These are phyloP conservation scores for Boletus huronensis DNA, from an alignment of 768 basidiomycete genomes.

Conservation along the genomic window DNA sequence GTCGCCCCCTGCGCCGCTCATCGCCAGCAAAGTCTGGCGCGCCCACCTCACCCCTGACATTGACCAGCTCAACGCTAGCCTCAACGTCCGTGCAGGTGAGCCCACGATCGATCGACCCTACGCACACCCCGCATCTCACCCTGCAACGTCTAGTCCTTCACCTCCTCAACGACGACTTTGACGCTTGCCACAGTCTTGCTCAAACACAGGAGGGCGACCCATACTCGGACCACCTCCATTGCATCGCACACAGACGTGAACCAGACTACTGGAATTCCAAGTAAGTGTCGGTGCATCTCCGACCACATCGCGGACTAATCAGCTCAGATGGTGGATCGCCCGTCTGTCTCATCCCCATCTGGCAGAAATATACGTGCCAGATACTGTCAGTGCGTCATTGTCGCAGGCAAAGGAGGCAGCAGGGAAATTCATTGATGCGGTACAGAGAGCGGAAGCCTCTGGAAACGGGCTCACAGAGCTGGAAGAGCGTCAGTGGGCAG, in stretches of 20 bases:
- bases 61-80: constrained; percentile 13
- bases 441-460: constrained; percentile 11
- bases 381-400: not conserved
- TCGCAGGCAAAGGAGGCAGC: constrained; percentile 7
- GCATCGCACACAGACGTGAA: constrained; percentile 23
- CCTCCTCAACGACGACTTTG: constrained; percentile 22
- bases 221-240: constrained; percentile 22
- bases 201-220: constrained; percentile 20
- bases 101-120: not conserved
- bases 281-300: not conserved
- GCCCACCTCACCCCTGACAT: constrained; percentile 15
- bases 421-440: constrained; percentile 10
- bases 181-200: constrained; percentile 17
- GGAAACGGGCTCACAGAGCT: constrained; percentile 11
- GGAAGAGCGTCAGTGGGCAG: constrained; percentile 19
- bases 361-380: constrained; percentile 14
- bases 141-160: constrained; percentile 8
- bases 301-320: not conserved
- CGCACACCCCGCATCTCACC: not conserved
- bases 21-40: constrained; percentile 14
- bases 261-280: constrained; percentile 20
- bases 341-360: constrained; percentile 18
- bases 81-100: constrained; percentile 16
- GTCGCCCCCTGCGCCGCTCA: constrained; percentile 13
- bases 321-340: constrained; percentile 15